Percentiles rank a stretch among this genome's conserved stretches.
Evolutionary conservation across 495 filamentous ascomycete species (phyloP).

Genomic region (Penicillium parvum): DNA sequence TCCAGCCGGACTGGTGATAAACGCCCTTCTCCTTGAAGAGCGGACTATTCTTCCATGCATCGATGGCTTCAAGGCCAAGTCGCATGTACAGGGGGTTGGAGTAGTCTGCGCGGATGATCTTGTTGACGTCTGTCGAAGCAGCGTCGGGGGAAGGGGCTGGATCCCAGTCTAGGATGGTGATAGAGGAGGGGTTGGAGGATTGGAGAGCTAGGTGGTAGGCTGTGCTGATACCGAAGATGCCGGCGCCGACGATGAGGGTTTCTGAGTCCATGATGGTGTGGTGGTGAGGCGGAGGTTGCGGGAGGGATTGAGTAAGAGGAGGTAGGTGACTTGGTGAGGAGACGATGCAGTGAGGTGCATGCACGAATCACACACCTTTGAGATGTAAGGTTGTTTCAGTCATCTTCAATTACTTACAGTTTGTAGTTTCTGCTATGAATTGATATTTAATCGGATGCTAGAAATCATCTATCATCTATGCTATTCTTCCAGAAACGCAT

Average conservation of each 20-base stretch:
- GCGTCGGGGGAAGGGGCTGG: conserved; percentile 22
- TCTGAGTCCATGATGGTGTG: conserved; percentile 17
- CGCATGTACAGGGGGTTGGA: conserved; percentile 27
- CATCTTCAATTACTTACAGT: background rate
- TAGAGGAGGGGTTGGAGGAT: conserved; percentile 18
- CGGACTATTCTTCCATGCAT: conserved; percentile 23
- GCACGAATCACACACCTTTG: no score
- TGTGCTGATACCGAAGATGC: conserved; percentile 42
- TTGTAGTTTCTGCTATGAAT: background rate
- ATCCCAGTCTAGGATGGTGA: conserved; percentile 35
- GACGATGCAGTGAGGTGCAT: background rate
- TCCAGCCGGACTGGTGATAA: conserved; percentile 34
- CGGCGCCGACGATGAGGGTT: conserved; percentile 40
- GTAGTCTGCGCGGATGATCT: conserved; percentile 36
- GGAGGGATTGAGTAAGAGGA: background rate
- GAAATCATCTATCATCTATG: no score
- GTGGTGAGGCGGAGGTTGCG: no score
- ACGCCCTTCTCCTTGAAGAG: conserved; percentile 21
- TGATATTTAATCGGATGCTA: no score
- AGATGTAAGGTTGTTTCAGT: no score
- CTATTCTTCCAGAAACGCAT: no score
- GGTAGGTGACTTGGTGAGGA: background rate
- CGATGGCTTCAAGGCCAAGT: conserved; percentile 29
- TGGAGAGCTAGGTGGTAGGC: conserved; percentile 38
- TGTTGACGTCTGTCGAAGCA: conserved; percentile 33